Evolutionary conservation across 2,329 filamentous ascomycete species (phyloP), one percentile per base, ranked within the genome.

Genomic region (Pseudocercospora macadamiae): DNA sequence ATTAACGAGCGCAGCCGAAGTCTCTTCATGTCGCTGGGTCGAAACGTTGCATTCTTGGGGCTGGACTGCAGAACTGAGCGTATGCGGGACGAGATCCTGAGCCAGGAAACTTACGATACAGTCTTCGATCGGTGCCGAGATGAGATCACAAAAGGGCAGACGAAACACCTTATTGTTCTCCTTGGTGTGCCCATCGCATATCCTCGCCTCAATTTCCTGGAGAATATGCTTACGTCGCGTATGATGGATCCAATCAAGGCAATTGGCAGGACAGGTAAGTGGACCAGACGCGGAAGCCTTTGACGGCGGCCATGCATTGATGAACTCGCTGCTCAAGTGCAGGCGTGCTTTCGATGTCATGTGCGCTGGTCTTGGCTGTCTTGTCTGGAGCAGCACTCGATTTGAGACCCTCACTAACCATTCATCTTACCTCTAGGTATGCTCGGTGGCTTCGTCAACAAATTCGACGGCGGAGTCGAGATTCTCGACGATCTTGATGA

Each of bases 401-500:
- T 7, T 32, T n/a, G n/a, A n/a, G n/a, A n/a, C n/a, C n/a, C n/a
- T n/a, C n/a, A n/a, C n/a, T n/a, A n/a, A n/a, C n/a, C n/a, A n/a
- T n/a, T n/a, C n/a, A n/a, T n/a, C 28, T 32, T 32, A 6, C 28
- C 12, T 32, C 28, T 32, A 32, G 28, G 28, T 12, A 75, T 96
- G 65, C 82, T 97, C 52, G 90, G 91, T 60, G 82, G 83, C 10
- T 86, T 96, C 42, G 80, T 96, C 36, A 96, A 96, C 77, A 89
- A 89, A 66, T 93, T 96, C 67, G 93, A 97, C 70, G 92, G 91
- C 19, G 91, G 91, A 16, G 89, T 95, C 4, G 95, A 97, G 74
- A 90, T 97, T 12, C 80, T 96, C 25, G 93, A 96, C 71, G 92
- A 96, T 68, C 78, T 96, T 8, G 93, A 97, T 71, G 95, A 97